Evolutionary conservation across 2,329 filamentous ascomycete genomes (phyloP), one percentile per base, ranked within the genome.

Genomic region (Colletotrichum sublineola): DNA sequence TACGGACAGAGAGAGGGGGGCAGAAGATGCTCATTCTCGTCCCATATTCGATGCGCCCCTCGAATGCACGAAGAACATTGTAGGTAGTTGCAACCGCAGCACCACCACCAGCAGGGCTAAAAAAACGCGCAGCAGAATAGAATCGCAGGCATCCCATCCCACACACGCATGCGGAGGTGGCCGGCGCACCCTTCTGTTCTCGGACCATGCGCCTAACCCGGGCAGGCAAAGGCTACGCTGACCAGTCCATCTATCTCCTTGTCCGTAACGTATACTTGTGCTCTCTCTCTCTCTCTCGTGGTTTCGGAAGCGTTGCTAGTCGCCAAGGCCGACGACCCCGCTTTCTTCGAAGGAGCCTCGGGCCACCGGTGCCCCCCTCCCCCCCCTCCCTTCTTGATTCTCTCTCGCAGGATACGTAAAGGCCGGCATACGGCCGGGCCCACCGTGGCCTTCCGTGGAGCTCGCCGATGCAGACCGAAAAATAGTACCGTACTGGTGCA

Each of bases 351-450:
- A 50, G 15, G 62, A 64, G 62, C 48, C 62, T 64, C 62, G 67
- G 71, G 71, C 52, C 52, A 73, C 71, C 67, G 67, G 71, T 66
- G 70, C 62, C 70, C 50, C 38, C 3, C 14, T 3, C 42, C 55
- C 31, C 40, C 24, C 24, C 24, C 24, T 24, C 24, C 24, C 24
- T 24, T 24, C 46, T 48, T 12, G 46, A 24, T 24, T 24, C 44
- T 24, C 9, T 15, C 50, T 68, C 52, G 18, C 18, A 31, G 36
- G 38, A 20, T 56, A 53, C 29, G 50, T 63, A 67, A 63, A 52
- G 62, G 52, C 71, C 71, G 71, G 71, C 71, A 63, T 71, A 63
- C 70, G 71, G 71, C 67, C 71, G 71, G 67, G 63, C 56, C 67
- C 67, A 71, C 68, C 67, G 66, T 57, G 31, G 40, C 56, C 67